Evolutionary conservation across 1,139 yeast species (phyloP).

Genomic region (Suhomyces wounanorum): DNA sequence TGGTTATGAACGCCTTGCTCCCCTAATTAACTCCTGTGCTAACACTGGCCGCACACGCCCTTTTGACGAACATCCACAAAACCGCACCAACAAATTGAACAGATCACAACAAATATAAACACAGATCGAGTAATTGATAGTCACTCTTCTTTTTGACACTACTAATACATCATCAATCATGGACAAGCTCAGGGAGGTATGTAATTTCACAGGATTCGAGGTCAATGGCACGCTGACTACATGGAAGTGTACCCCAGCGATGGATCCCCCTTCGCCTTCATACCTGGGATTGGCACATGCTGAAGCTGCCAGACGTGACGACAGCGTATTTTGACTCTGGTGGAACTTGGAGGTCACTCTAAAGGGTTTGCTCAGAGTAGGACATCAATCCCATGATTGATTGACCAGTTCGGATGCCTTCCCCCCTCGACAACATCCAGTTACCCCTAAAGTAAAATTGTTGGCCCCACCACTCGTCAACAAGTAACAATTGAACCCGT

Average conservation of each 20-base stretch:
- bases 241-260: neutral
- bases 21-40: neutral
- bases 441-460: neutral
- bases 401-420: neutral
- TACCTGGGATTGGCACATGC: neutral
- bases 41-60: conserved; percentile 6
- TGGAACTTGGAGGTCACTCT: neutral
- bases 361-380: neutral
- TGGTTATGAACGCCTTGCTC: neutral
- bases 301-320: neutral
- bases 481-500: neutral
- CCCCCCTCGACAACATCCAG: neutral
- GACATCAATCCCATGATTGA: neutral
- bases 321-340: neutral
- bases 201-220: conserved; percentile 23
- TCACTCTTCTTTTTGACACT: conserved; percentile 9
- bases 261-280: neutral
- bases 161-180: conserved; percentile 21
- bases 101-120: conserved; percentile 17
- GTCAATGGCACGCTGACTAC: neutral
- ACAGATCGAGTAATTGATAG: conserved; percentile 7
- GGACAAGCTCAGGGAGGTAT: conserved; percentile 57
- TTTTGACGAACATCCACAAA: conserved; percentile 13
- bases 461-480: neutral
- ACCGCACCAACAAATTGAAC: conserved; percentile 13